Percentiles rank a stretch among this genome's conserved stretches.
Conservation (phyloP, 2,329 filamentous ascomycete genomes). For the Aspergillus piperis region DNA sequence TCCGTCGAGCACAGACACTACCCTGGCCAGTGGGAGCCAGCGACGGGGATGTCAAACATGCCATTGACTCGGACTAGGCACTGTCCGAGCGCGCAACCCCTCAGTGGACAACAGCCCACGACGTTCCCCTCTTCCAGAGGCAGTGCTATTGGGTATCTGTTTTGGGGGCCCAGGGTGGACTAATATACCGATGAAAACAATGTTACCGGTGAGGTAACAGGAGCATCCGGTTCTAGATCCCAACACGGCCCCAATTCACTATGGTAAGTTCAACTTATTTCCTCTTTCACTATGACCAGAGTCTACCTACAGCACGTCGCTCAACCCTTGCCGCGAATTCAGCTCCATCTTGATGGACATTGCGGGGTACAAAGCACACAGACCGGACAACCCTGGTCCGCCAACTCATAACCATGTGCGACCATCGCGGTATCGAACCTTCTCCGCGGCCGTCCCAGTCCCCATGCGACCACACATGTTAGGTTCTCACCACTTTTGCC, state of each 20-base stretch:
- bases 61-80: slow-evolving; percentile 3
- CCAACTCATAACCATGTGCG: slow-evolving; percentile 8
- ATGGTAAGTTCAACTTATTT: neutral
- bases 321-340: neutral
- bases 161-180: neutral
- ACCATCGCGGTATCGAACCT: neutral
- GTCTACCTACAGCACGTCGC: too few species aligned
- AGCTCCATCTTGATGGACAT: neutral
- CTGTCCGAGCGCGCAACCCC: slow-evolving; percentile 6
- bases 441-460: neutral
- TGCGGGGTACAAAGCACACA: slow-evolving; percentile 7
- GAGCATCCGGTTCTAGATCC: neutral
- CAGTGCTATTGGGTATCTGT: neutral
- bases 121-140: neutral
- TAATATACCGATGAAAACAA: neutral
- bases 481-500: too few species aligned
- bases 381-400: slow-evolving; percentile 1
- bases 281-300: neutral
- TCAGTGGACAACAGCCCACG: slow-evolving; percentile 1
- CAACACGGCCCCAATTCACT: too few species aligned
- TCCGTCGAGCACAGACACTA: slow-evolving; percentile 4
- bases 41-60: slow-evolving; percentile 6
- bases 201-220: neutral
- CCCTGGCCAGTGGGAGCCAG: slow-evolving; percentile 1
- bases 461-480: neutral